These are phyloP conservation scores for Oenanthe javanica DNA, from an alignment of 140 eudicot genomes.

Conservation along the genomic window DNA sequence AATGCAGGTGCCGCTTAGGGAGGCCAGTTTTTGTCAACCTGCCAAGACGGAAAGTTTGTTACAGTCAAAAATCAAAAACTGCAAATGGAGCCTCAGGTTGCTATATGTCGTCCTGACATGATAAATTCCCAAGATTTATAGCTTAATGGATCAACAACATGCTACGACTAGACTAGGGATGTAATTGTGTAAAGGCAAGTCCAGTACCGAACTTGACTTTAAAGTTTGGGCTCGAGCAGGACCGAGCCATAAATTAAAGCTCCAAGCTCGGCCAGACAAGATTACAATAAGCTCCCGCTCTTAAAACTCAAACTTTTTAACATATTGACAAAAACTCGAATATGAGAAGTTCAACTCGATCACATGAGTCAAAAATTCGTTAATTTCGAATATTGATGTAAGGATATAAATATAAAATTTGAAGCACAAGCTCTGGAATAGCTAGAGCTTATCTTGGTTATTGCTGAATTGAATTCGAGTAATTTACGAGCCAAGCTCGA, in stretches of 20 bases:
- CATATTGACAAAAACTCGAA: background rate
- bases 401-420: no score
- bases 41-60: slow-evolving; percentile 10
- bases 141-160: no score
- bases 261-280: background rate
- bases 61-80: background rate
- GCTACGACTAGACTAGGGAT: no score
- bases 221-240: background rate
- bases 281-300: background rate
- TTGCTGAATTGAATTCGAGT: no score
- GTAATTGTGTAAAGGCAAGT: background rate
- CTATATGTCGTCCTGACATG: background rate
- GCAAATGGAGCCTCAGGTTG: background rate
- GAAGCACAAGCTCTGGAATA: no score
- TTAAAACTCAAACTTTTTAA: no score
- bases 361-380: background rate
- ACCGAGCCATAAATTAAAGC: background rate
- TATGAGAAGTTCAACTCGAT: background rate
- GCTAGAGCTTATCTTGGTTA: no score
- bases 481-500: no score
- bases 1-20: background rate
- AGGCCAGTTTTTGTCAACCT: no score
- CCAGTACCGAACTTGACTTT: background rate
- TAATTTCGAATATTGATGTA: background rate
- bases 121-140: no score